Evolutionary conservation across 2,329 filamentous ascomycete genomes (phyloP).

Genomic region (Drechslerella dactyloides): DNA sequence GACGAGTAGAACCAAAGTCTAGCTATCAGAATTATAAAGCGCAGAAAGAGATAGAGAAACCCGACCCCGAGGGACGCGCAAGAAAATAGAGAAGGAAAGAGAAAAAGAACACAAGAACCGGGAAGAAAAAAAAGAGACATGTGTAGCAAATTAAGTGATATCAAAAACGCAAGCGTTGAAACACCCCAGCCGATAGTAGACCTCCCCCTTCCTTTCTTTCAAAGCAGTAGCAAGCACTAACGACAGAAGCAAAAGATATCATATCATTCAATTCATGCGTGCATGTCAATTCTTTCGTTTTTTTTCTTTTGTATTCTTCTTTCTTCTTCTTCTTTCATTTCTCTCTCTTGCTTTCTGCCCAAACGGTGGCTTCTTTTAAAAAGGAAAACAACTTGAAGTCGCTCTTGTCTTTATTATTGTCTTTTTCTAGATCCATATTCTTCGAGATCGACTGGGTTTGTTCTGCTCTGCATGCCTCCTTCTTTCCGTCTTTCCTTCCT

Average conservation of each 20-base stretch:
- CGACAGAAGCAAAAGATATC: too few species aligned
- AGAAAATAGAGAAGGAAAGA: background rate
- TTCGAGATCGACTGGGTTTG: constrained; percentile 26
- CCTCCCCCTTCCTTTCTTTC: constrained; percentile 1
- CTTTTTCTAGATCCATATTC: constrained; percentile 37
- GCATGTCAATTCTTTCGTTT: background rate
- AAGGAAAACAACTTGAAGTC: too few species aligned
- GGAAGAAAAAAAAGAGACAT: constrained; percentile 28
- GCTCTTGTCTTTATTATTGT: background rate
- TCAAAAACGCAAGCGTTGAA: constrained; percentile 20
- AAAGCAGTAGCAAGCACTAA: too few species aligned
- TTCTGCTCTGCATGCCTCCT: constrained; percentile 7
- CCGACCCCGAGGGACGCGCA: background rate
- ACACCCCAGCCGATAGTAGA: background rate
- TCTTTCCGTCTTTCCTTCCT: constrained; percentile 13
- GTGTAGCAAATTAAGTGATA: constrained; percentile 24
- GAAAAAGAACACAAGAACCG: constrained; percentile 19
- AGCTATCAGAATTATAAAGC: background rate
- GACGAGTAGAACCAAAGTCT: background rate
- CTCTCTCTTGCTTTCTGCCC: background rate
- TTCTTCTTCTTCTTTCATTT: background rate
- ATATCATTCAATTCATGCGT: constrained; percentile 2
- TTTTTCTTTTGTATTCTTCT: constrained; percentile 6
- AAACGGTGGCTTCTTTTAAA: too few species aligned
- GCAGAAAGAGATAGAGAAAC: background rate